Evolutionary conservation across 768 basidiomycete species (phyloP).

Genomic region (Chalciporus sphaerocephalus): DNA sequence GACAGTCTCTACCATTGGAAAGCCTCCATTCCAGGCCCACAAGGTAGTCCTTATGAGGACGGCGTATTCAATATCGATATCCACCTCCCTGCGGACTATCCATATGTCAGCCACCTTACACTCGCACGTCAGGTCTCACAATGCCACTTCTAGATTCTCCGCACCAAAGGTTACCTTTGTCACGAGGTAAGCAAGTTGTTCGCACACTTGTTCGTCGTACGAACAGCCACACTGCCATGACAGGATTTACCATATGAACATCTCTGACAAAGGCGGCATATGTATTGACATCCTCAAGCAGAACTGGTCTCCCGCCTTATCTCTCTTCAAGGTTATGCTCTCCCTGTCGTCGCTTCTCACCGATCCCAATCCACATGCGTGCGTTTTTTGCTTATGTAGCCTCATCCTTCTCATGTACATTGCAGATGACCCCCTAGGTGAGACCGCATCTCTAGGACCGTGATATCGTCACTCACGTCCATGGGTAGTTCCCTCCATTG

Average conservation of each 20-base stretch:
- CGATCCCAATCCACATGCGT: constrained; percentile 89
- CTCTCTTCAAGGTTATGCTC: constrained; percentile 91
- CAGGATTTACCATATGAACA: constrained; percentile 90
- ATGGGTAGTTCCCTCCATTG: constrained; percentile 60
- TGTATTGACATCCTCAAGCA: constrained; percentile 91
- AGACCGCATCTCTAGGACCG: constrained; percentile 8
- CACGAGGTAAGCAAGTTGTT: constrained; percentile 48
- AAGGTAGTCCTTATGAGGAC: constrained; percentile 79
- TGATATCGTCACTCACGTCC: neutral
- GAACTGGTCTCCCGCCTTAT: constrained; percentile 92
- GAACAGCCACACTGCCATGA: neutral
- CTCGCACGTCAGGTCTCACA: neutral
- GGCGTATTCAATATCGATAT: constrained; percentile 71
- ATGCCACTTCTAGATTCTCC: constrained; percentile 52
- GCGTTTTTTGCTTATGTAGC: neutral
- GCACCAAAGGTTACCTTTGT: constrained; percentile 74
- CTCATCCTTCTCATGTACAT: constrained; percentile 6
- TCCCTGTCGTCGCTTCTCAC: constrained; percentile 90
- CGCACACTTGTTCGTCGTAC: neutral
- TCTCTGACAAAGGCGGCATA: constrained; percentile 70
- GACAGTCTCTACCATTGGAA: constrained; percentile 70
- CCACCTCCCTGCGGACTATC: constrained; percentile 67
- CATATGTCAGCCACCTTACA: constrained; percentile 39
- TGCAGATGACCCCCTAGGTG: constrained; percentile 69
- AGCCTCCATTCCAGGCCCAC: constrained; percentile 75